A percentile compares a stretch with the other conserved stretches of the same genome.
Conservation (phyloP, 441 rosid species). For the Viola pubescens region DNA sequence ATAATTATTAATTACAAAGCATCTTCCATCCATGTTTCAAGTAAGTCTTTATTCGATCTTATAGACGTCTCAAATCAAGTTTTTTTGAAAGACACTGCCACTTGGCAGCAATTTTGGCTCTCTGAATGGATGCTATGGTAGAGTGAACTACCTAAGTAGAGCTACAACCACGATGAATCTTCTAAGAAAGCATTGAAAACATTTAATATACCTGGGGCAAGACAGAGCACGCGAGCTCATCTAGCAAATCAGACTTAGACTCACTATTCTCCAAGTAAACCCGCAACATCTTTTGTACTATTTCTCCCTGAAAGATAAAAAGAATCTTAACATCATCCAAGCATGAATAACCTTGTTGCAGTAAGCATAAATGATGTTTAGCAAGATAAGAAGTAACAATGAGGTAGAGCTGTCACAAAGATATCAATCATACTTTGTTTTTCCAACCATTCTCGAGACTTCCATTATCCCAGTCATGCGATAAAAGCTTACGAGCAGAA, state of each 20-base stretch:
- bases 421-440: slow-evolving; percentile 46
- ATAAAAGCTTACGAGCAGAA: slow-evolving; percentile 63
- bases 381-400: slow-evolving; percentile 9
- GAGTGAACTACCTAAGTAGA: not conserved
- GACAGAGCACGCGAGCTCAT: slow-evolving; percentile 60
- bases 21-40: not conserved
- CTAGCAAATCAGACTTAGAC: slow-evolving; percentile 51
- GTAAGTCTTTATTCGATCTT: not conserved
- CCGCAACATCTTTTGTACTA: slow-evolving; percentile 53
- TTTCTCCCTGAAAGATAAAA: slow-evolving; percentile 52
- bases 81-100: not conserved
- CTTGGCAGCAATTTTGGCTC: not conserved
- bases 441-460: slow-evolving; percentile 62
- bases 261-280: slow-evolving; percentile 59
- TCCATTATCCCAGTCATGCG: slow-evolving; percentile 47
- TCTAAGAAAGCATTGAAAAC: slow-evolving; percentile 1
- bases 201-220: slow-evolving; percentile 55
- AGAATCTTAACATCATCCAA: slow-evolving; percentile 10
- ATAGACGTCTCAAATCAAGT: not conserved
- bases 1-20: not conserved
- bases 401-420: slow-evolving; percentile 6
- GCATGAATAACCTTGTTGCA: slow-evolving; percentile 1
- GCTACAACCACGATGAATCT: slow-evolving; percentile 2
- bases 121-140: not conserved
- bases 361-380: slow-evolving; percentile 7